Conservation (phyloP, 495 filamentous ascomycete species). For the Paragyromitra xinjiangensis region DNA sequence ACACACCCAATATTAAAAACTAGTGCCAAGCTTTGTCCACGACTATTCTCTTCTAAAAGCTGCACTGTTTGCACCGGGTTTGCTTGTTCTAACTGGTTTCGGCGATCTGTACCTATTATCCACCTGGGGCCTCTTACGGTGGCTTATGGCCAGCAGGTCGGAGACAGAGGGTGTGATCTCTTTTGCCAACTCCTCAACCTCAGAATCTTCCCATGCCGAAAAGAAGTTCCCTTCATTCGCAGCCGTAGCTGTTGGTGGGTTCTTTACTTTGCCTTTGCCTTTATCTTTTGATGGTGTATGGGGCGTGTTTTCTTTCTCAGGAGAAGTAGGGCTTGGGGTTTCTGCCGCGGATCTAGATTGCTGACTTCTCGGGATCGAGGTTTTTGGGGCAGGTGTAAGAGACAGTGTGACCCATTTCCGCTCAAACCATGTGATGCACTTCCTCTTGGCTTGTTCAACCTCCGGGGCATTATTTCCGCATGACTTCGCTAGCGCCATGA, state of each 20-base stretch:
- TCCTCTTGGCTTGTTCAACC: slow-evolving; percentile 26
- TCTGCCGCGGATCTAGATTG: neutral
- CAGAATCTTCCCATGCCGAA: slow-evolving; percentile 20
- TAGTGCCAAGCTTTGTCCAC: neutral
- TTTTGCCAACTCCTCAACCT: slow-evolving; percentile 19
- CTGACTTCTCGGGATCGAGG: neutral
- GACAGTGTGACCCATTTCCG: slow-evolving; percentile 52
- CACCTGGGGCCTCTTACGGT: slow-evolving; percentile 18
- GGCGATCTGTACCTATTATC: slow-evolving; percentile 40
- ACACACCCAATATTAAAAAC: slow-evolving; percentile 2
- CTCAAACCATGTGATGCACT: slow-evolving; percentile 39
- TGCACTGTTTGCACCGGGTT: slow-evolving; percentile 3
- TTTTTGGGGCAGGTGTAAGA: slow-evolving; percentile 22
- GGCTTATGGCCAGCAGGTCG: slow-evolving; percentile 41
- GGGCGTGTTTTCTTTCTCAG: slow-evolving; percentile 4
- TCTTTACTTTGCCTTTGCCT: neutral
- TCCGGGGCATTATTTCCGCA: slow-evolving; percentile 12
- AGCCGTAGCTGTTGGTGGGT: neutral
- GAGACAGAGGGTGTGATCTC: slow-evolving; percentile 31
- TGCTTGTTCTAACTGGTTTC: slow-evolving; percentile 3
- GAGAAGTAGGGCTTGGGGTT: neutral
- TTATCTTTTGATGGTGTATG: neutral
- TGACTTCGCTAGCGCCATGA: slow-evolving; percentile 11
- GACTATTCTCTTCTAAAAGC: slow-evolving; percentile 2
- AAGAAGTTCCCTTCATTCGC: slow-evolving; percentile 42